Conservation (phyloP, 176 grass and related monocot species). For the Typha latifolia region DNA sequence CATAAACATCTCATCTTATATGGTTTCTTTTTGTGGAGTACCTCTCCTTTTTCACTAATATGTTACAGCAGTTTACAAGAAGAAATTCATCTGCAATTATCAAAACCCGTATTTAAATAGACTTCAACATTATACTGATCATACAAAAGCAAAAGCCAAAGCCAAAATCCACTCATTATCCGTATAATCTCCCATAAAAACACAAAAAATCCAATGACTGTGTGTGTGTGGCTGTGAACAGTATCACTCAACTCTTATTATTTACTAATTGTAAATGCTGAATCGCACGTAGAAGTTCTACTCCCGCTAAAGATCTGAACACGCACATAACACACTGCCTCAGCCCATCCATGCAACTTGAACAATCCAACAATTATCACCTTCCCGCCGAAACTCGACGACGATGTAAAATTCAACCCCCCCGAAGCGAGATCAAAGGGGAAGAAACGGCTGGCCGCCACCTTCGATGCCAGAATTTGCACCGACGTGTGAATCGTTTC, state of each 20-base stretch:
- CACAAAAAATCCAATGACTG: too few relatives aligned
- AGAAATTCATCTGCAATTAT: too few relatives aligned
- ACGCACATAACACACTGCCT: slow-evolving; percentile 7
- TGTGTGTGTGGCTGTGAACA: too few relatives aligned
- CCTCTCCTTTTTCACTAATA: too few relatives aligned
- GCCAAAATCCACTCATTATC: too few relatives aligned
- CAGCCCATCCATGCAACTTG: slow-evolving; percentile 5
- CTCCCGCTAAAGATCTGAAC: background rate
- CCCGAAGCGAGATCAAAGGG: slow-evolving; percentile 24
- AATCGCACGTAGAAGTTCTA: background rate
- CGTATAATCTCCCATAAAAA: too few relatives aligned
- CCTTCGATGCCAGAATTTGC: slow-evolving; percentile 27
- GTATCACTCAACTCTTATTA: background rate
- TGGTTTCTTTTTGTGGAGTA: too few relatives aligned
- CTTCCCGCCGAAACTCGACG: slow-evolving; percentile 19
- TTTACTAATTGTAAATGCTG: slow-evolving; percentile 1
- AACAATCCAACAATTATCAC: slow-evolving; percentile 17
- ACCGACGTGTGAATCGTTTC: slow-evolving; percentile 17
- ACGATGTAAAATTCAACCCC: slow-evolving; percentile 15
- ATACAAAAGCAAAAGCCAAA: too few relatives aligned
- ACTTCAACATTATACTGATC: too few relatives aligned
- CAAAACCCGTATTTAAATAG: too few relatives aligned
- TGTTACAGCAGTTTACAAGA: too few relatives aligned
- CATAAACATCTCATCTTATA: too few relatives aligned
- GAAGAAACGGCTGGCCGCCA: slow-evolving; percentile 36